A percentile compares a stretch with the other conserved stretches of the same genome.
These are phyloP conservation scores for Haplosporangium sp. DNA, from an alignment of 371 early-diverging fungal species.

Conservation along the genomic window DNA sequence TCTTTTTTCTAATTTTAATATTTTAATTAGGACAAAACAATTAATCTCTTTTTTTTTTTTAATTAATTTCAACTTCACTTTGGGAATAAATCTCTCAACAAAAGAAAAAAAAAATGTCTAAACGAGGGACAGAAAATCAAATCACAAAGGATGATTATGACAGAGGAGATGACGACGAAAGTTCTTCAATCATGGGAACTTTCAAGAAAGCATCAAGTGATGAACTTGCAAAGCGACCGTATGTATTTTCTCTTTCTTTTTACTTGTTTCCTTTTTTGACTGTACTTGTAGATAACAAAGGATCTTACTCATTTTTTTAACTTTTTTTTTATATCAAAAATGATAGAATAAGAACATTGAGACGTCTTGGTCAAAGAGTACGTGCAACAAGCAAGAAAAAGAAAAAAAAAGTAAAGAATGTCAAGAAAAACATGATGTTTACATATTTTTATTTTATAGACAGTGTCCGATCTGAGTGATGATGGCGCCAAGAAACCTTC, in stretches of 20 bases:
- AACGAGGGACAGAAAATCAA: slow-evolving; percentile 37
- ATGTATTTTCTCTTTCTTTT: slow-evolving; percentile 2
- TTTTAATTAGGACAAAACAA: too few species aligned
- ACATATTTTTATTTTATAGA: background rate
- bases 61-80: too few species aligned
- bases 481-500: slow-evolving; percentile 18
- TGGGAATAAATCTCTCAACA: too few species aligned
- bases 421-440: background rate
- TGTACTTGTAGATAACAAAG: background rate
- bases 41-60: too few species aligned
- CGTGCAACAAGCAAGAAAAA: background rate
- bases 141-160: slow-evolving; percentile 41
- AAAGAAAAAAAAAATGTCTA: slow-evolving; percentile 22
- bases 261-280: background rate
- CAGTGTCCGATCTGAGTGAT: slow-evolving; percentile 21
- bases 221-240: slow-evolving; percentile 41
- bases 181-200: slow-evolving; percentile 13
- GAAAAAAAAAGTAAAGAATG: background rate
- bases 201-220: slow-evolving; percentile 31
- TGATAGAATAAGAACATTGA: slow-evolving; percentile 26
- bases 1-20: too few species aligned
- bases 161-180: slow-evolving; percentile 23
- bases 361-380: slow-evolving; percentile 37
- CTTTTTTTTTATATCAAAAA: background rate
- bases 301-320: too few species aligned